Evolutionary conservation across 2,329 filamentous ascomycete species (phyloP).

Genomic region (Trichoderma harzianum): DNA sequence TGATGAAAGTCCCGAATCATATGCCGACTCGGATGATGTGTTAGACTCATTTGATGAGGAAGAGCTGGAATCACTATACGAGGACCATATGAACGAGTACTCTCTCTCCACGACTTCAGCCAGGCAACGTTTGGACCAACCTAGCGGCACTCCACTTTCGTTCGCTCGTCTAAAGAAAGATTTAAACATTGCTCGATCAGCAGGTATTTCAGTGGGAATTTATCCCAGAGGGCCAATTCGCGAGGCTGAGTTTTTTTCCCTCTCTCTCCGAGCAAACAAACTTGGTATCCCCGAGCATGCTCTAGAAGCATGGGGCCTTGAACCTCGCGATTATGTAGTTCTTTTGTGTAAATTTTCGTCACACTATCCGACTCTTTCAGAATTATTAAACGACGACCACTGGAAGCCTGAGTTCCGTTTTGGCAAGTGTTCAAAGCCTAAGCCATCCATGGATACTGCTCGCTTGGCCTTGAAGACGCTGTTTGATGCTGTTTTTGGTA

Average conservation of each 20-base stretch:
- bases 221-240: conserved; percentile 46
- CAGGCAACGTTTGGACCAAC: background rate
- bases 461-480: conserved; percentile 44
- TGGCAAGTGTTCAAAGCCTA: conserved; percentile 68
- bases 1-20: background rate
- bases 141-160: background rate
- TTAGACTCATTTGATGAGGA: background rate
- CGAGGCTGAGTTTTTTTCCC: conserved; percentile 49
- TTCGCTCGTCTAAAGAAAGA: conserved; percentile 20
- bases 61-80: background rate
- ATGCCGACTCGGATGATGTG: background rate
- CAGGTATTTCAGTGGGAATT: conserved; percentile 69
- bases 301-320: conserved; percentile 73
- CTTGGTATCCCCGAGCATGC: conserved; percentile 72
- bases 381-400: conserved; percentile 43
- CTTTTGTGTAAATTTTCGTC: conserved; percentile 63
- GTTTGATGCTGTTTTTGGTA: background rate
- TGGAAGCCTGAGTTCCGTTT: conserved; percentile 55
- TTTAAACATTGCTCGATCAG: conserved; percentile 53
- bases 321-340: conserved; percentile 65
- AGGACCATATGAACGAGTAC: background rate
- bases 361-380: conserved; percentile 60
- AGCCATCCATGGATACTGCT: conserved; percentile 59
- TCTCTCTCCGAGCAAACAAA: conserved; percentile 67
- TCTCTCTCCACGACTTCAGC: background rate